Evolutionary conservation across 306 rosid genomes (phyloP).

Genomic region (Betula pendula): DNA sequence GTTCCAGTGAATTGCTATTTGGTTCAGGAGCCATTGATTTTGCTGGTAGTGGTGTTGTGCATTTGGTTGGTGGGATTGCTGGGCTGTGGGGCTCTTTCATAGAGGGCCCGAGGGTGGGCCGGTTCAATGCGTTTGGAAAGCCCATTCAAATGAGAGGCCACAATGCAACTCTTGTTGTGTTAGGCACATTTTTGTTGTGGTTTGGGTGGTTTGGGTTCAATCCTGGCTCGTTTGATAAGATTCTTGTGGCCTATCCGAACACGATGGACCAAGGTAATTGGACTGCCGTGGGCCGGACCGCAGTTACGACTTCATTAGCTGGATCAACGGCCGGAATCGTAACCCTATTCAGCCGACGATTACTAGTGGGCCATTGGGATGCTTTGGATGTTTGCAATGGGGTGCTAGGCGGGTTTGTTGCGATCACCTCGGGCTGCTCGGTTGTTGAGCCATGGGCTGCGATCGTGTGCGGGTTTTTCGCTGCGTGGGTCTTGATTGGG

Average conservation of each 20-base stretch:
- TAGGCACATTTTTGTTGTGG: conserved; percentile 71
- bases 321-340: conserved; percentile 58
- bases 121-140: conserved; percentile 57
- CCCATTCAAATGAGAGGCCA: conserved; percentile 56
- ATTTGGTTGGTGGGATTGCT: conserved; percentile 71
- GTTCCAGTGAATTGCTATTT: conserved; percentile 40
- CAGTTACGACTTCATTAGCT: conserved; percentile 49
- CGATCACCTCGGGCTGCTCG: conserved; percentile 71
- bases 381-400: conserved; percentile 71
- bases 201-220: conserved; percentile 85
- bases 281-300: conserved; percentile 58
- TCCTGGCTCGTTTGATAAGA: conserved; percentile 57
- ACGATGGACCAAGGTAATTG: conserved; percentile 47
- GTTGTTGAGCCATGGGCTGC: conserved; percentile 87
- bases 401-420: conserved; percentile 75
- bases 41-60: conserved; percentile 82
- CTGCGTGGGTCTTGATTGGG: conserved; percentile 69
- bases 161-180: conserved; percentile 63
- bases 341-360: conserved; percentile 56
- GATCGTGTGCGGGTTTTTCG: conserved; percentile 56
- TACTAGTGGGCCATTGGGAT: conserved; percentile 69
- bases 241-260: conserved; percentile 48
- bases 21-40: conserved; percentile 78
- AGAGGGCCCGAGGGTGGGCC: conserved; percentile 68
- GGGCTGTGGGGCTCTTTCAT: conserved; percentile 75